These are phyloP conservation scores for Penicillium herquei DNA, from an alignment of 495 filamentous ascomycete species.

Conservation along the genomic window DNA sequence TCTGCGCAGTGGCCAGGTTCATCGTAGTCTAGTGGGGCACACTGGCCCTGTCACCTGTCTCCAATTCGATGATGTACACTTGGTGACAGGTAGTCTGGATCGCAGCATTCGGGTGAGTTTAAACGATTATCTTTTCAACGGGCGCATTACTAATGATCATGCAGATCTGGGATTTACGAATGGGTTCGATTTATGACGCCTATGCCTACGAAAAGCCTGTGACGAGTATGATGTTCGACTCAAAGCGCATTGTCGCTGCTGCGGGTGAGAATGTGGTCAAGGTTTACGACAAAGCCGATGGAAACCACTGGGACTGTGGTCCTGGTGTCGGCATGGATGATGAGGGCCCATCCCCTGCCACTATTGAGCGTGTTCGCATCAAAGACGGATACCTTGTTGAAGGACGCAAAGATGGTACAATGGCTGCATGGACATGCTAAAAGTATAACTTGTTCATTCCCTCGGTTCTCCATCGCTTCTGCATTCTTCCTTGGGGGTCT, in stretches of 20 bases:
- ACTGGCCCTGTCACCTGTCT: conserved; percentile 93
- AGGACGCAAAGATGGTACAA: conserved; percentile 81
- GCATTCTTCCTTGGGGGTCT: conserved; percentile 10
- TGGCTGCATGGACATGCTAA: conserved; percentile 90
- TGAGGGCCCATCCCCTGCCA: conserved; percentile 55
- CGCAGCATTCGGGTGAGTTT: conserved; percentile 85
- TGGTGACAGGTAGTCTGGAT: conserved; percentile 93
- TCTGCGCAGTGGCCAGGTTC: conserved; percentile 91
- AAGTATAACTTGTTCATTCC: conserved; percentile 1
- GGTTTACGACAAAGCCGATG: conserved; percentile 96
- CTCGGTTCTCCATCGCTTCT: conserved; percentile 6
- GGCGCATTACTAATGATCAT: conserved; percentile 10
- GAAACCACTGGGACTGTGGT: conserved; percentile 95
- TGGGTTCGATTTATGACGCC: conserved; percentile 91
- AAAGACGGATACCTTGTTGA: conserved; percentile 94
- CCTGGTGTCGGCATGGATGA: conserved; percentile 69
- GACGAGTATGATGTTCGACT: conserved; percentile 98
- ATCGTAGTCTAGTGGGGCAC: conserved; percentile 92
- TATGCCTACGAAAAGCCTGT: conserved; percentile 93
- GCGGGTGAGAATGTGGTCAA: conserved; percentile 92
- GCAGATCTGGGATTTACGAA: conserved; percentile 98
- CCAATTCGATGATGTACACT: conserved; percentile 93
- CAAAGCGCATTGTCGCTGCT: conserved; percentile 83
- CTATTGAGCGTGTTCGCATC: conserved; percentile 85
- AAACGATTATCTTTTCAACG: neutral